Evolutionary conservation across 2,329 filamentous ascomycete species (phyloP), one percentile per base, ranked within the genome.

Genomic region (Ascochyta fabae): DNA sequence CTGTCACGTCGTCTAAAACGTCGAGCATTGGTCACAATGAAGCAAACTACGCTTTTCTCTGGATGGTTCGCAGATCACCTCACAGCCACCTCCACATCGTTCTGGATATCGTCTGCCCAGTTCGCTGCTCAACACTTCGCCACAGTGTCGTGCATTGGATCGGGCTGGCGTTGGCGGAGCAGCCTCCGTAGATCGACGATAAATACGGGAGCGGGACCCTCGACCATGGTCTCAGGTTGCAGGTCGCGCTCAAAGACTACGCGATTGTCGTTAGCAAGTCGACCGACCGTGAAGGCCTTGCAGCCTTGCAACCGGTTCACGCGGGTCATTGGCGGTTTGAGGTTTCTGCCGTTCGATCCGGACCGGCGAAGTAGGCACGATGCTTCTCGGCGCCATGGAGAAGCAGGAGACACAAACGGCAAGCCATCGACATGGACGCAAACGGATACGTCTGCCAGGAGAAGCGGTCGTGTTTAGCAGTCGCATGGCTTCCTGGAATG

Each of bases 321-420:
- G 40, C 33, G 33, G 40, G 16, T 33, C 48, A 43, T 26, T 45
- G 47, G 46, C 31, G 40, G 52, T 49, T 49, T 46, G 52, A 49
- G 23, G 23, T 49, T 42, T 16, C 52, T 54, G 52, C 52, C 52
- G 52, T 15, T 44, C 41, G 41, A 49, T 55, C 46, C 52, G 52
- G 41, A 10, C 46, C 43, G 52, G 40, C 45, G 23, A 48, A 39
- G 40, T 12, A 38, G 16, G 27, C 16, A 44, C 19, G 6, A 27
- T 48, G 45, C 31, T 24, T 41, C 6, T 41, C 23, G 46, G 35
- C 33, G 41, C 44, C 34, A 35, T 41, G 34, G 19, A 52, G 50
- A 47, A 54, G 39, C 31, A 48, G 34, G 9, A 9, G 35, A 39
- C 31, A 42, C 22, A 43, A 22, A 41, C 31, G 27, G 16, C n/a